Evolutionary conservation across 306 rosid species (phyloP).

Genomic region (Lathyrus sativus): DNA sequence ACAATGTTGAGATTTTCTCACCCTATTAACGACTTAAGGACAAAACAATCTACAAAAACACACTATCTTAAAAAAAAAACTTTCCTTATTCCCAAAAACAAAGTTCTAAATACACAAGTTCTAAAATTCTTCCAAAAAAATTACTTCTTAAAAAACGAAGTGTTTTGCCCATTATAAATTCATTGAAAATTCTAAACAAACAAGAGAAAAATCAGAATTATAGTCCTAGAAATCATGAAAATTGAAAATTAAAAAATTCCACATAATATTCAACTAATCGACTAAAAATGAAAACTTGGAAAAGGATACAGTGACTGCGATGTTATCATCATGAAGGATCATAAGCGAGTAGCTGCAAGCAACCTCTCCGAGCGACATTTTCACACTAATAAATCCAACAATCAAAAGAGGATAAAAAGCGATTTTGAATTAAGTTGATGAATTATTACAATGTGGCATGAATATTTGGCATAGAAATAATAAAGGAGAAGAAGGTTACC

Average conservation of each 20-base stretch:
- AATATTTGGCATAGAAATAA: not conserved
- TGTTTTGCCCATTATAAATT: not conserved
- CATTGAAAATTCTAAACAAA: not conserved
- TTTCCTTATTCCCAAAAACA: not conserved
- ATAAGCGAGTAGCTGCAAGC: conserved; percentile 62
- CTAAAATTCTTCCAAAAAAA: not conserved
- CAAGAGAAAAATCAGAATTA: not conserved
- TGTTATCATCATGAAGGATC: conserved; percentile 64
- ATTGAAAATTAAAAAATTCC: not conserved
- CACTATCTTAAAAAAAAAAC: not conserved
- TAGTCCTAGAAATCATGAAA: not conserved
- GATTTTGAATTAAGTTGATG: not conserved
- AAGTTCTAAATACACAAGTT: not conserved
- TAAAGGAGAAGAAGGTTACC: conserved; percentile 1
- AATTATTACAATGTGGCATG: conserved; percentile 9
- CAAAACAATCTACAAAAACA: conserved; percentile 1
- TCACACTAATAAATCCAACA: conserved; percentile 12
- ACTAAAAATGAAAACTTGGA: not conserved
- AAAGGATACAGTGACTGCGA: conserved; percentile 64
- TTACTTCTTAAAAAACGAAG: not conserved
- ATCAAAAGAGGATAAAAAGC: not conserved
- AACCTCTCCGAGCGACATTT: conserved; percentile 58
- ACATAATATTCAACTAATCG: not conserved
- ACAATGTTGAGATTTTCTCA: conserved; percentile 65
- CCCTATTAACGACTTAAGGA: conserved; percentile 52